Evolutionary conservation across 2,329 filamentous ascomycete species (phyloP).

Genomic region (Neofusicoccum laricinum): DNA sequence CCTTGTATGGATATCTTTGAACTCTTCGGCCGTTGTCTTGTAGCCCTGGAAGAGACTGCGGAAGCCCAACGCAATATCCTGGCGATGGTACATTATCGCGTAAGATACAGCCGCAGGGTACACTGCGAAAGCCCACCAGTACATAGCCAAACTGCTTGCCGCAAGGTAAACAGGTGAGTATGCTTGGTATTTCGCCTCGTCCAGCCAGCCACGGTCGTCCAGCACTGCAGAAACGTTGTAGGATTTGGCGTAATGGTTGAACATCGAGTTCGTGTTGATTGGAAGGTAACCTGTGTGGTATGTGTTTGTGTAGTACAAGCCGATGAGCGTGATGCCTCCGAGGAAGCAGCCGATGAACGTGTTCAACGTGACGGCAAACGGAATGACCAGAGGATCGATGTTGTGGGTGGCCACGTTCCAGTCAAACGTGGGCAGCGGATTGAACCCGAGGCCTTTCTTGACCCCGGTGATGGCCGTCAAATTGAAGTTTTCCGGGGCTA

Average conservation of each 20-base stretch:
- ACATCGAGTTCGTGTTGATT: conserved; percentile 32
- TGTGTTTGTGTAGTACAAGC: conserved; percentile 29
- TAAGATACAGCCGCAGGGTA: conserved; percentile 37
- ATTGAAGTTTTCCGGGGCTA: conserved; percentile 64
- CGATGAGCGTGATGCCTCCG: conserved; percentile 21
- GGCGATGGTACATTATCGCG: conserved; percentile 33
- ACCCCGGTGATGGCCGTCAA: conserved; percentile 74
- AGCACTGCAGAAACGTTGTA: conserved; percentile 36
- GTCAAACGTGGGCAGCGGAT: conserved; percentile 69
- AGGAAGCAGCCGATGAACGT: conserved; percentile 34
- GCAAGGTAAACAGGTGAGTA: conserved; percentile 39
- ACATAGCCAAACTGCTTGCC: conserved; percentile 37
- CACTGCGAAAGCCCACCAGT: conserved; percentile 37
- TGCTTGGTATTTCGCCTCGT: conserved; percentile 30
- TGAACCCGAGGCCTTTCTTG: conserved; percentile 62
- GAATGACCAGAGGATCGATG: conserved; percentile 32
- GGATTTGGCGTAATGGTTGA: conserved; percentile 32
- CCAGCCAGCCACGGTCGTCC: conserved; percentile 25
- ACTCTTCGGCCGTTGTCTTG: background rate
- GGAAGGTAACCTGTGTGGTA: conserved; percentile 34
- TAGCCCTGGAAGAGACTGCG: conserved; percentile 28
- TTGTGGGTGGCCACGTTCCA: conserved; percentile 53
- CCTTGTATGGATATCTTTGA: conserved; percentile 32
- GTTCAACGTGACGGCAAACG: conserved; percentile 30
- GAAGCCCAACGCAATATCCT: conserved; percentile 21